phyloP scores from a whole-genome alignment of 176 grass and related monocot genomes.

The Oryza longistaminata region DNA sequence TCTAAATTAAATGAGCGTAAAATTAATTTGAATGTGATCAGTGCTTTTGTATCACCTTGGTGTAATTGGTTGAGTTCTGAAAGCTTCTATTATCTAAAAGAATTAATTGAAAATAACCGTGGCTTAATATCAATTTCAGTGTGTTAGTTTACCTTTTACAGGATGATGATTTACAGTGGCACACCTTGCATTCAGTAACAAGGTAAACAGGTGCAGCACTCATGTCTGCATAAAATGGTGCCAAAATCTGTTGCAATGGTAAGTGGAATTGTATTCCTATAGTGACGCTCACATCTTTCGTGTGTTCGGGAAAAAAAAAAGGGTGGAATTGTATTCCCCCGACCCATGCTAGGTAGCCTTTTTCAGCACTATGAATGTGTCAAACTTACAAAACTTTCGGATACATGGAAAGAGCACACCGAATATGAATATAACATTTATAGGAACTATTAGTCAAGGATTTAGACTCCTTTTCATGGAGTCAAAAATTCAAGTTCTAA shows the following conservation, averaged over 20 bases:
- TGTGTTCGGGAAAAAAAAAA: not conserved
- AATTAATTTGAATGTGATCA: not conserved
- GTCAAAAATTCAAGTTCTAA: not conserved
- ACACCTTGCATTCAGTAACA: not conserved
- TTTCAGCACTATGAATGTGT: not conserved
- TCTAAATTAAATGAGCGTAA: not conserved
- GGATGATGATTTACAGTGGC: not conserved
- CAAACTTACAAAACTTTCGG: not conserved
- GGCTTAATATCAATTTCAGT: not conserved
- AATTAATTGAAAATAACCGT: not conserved
- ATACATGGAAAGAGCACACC: not conserved
- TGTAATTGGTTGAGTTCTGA: too few species aligned
- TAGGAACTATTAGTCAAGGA: not conserved
- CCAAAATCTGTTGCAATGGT: not conserved
- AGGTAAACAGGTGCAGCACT: not conserved
- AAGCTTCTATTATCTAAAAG: too few species aligned
- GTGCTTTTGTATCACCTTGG: too few species aligned
- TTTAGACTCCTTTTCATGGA: not conserved
- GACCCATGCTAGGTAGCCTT: not conserved
- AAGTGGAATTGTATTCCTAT: not conserved
- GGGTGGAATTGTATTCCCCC: not conserved
- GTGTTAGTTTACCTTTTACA: not conserved
- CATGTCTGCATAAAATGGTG: not conserved
- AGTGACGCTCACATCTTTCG: not conserved
- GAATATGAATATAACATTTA: not conserved